Base-by-base conservation (phyloP, 345 rosid genomes). In the Populus nigra region DNA sequence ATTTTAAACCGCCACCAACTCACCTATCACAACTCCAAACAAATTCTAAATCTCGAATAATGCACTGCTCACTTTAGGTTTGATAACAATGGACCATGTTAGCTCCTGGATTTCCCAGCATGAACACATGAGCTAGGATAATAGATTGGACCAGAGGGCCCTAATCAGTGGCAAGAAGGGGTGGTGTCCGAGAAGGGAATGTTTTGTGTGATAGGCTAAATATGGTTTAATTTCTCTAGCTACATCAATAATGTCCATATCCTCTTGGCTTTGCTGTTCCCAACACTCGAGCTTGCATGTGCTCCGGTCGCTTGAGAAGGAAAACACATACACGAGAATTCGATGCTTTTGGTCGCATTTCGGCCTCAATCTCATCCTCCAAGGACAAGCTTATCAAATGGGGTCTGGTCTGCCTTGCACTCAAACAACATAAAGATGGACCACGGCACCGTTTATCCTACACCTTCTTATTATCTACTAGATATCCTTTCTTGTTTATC, bases 291-390 rank as follows among this genome's bases (percentile, higher is more conserved):
- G 75, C 65, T 49, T n/a, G 31, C 90, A 88, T 84, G 87, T 79
- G 90, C 72, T 27, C 0, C 22, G 84, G 88, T 79, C 85, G 65
- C 53, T 66, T 39, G n/a, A 74, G 76, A 41, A 77, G 84, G 73
- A 75, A 67, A 79, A 70, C 35, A 77, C 86, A 77, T 17, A 12
- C 67, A 50, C 76, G 71, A 71, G 69, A 9, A 78, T 80, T 85
- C 76, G 73, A 71, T 82, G 88, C 73, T 55, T 82, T 76, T 76
- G 72, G 83, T 70, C 85, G 38, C 39, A 68, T 69, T 75, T 50
- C 66, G 68, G 47, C 57, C 36, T 57, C 68, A 0, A 38, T 10
- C 45, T 41, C 45, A 10, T 10, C 45, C 45, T 57, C 80, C 65
- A 76, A 65, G 75, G 68, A 75, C 74, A 76, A 67, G 74, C 53